Conservation (phyloP, 768 basidiomycete genomes). For the Amanita fuliginea region DNA sequence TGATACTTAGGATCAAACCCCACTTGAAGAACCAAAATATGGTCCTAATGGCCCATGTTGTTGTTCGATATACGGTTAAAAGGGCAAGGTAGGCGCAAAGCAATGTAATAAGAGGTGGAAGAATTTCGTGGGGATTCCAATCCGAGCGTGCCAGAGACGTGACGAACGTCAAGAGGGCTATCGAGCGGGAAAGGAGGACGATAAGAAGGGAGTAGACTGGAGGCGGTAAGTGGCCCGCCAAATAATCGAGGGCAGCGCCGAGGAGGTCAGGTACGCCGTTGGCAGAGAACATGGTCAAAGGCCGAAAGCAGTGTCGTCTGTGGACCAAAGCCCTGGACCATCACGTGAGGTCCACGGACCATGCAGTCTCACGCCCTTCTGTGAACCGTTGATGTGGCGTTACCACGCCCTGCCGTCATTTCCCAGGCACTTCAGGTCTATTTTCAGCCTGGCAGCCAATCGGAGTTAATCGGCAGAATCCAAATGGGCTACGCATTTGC, state of each 20-base stretch:
- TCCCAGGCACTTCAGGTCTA: background rate
- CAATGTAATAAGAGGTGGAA: constrained; percentile 68
- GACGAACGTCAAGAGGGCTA: constrained; percentile 39
- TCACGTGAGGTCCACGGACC: constrained; percentile 1
- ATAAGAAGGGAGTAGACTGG: constrained; percentile 42
- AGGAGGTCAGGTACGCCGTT: constrained; percentile 37
- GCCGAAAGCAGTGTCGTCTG: background rate
- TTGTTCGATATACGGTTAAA: constrained; percentile 69
- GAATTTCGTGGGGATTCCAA: constrained; percentile 56
- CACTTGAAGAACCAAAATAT: constrained; percentile 68
- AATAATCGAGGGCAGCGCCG: constrained; percentile 41
- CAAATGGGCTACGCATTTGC: constrained; percentile 8
- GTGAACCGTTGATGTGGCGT: background rate
- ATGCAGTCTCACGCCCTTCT: background rate
- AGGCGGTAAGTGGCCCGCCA: constrained; percentile 43
- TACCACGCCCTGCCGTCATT: background rate
- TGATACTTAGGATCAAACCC: constrained; percentile 46
- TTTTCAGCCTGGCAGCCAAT: constrained; percentile 18
- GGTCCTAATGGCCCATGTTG: constrained; percentile 61
- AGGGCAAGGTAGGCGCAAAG: constrained; percentile 68
- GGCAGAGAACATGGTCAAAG: constrained; percentile 14
- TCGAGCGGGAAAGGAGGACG: constrained; percentile 37
- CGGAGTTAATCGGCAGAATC: constrained; percentile 14
- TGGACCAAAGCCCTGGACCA: background rate
- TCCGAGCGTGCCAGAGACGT: constrained; percentile 37